Evolutionary conservation across 2,329 filamentous ascomycete genomes (phyloP).

Genomic region (Paracamarosporium sp.): DNA sequence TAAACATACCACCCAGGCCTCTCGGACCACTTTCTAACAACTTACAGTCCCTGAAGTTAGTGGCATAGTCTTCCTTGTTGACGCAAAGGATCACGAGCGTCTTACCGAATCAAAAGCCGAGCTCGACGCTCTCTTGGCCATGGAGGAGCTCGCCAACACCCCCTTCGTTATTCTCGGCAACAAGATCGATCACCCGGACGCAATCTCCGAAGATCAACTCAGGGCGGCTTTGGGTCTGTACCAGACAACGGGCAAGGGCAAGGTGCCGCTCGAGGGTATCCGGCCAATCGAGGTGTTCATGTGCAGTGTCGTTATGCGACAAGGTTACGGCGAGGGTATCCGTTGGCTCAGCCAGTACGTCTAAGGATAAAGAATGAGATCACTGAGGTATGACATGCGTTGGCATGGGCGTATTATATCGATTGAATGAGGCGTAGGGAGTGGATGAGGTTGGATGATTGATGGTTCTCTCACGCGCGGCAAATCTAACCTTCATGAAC

Average conservation of each 20-base stretch:
- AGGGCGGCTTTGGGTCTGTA: constrained; percentile 91
- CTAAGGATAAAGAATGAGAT: constrained; percentile 20
- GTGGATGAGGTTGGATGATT: constrained; percentile 6
- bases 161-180: constrained; percentile 97
- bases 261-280: constrained; percentile 46
- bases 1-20: constrained; percentile 11
- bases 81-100: constrained; percentile 96
- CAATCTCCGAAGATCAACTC: constrained; percentile 93
- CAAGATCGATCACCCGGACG: constrained; percentile 98
- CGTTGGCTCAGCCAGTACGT: constrained; percentile 52
- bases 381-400: background rate
- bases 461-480: constrained; percentile 4
- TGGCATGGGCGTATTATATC: background rate
- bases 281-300: constrained; percentile 86
- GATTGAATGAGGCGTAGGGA: constrained; percentile 8
- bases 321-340: constrained; percentile 63
- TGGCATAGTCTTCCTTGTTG: constrained; percentile 96
- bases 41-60: constrained; percentile 43
- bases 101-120: constrained; percentile 95
- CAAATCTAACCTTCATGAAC: constrained; percentile 2
- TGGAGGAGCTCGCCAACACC: constrained; percentile 96
- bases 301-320: constrained; percentile 98
- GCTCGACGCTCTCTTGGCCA: constrained; percentile 88
- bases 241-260: constrained; percentile 61
- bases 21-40: constrained; percentile 10